phyloP scores from a whole-genome alignment of 2,329 filamentous ascomycete genomes.

The Colletotrichum siamense region DNA sequence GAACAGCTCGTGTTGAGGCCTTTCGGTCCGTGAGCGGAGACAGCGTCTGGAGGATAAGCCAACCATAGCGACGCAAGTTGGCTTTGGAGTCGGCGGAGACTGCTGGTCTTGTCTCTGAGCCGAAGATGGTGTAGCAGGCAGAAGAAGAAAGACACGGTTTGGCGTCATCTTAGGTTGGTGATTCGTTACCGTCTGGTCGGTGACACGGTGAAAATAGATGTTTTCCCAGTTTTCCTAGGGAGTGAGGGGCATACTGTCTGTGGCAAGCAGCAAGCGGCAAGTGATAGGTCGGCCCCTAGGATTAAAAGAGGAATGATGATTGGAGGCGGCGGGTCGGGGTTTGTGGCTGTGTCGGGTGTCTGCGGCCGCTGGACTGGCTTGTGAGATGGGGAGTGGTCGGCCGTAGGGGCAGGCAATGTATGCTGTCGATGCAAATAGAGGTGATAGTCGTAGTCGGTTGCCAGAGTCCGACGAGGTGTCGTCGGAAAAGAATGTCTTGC shows the following conservation, averaged over 20 bases:
- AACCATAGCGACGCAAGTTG: background rate
- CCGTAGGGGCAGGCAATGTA: background rate
- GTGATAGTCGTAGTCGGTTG: background rate
- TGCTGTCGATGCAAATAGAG: background rate
- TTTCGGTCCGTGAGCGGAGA: background rate
- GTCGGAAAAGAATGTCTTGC: background rate
- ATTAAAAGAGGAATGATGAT: background rate
- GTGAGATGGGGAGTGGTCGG: background rate
- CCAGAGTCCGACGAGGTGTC: background rate
- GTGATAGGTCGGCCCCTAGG: background rate
- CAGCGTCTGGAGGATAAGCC: background rate
- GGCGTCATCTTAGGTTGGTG: conserved; percentile 15
- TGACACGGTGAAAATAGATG: conserved; percentile 9
- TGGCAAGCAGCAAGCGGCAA: background rate
- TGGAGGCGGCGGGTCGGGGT: background rate
- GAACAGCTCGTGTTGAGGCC: background rate
- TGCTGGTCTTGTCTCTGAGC: background rate
- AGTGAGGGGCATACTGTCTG: background rate
- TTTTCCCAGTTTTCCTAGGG: background rate
- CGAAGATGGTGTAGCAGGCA: background rate
- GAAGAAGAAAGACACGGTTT: background rate
- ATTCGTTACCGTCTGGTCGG: conserved; percentile 38
- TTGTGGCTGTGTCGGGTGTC: background rate
- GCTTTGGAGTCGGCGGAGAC: background rate
- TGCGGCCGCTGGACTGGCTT: background rate